Evolutionary conservation across 1,284 basidiomycete genomes (phyloP).

Genomic region (Austroboletus niveus): DNA sequence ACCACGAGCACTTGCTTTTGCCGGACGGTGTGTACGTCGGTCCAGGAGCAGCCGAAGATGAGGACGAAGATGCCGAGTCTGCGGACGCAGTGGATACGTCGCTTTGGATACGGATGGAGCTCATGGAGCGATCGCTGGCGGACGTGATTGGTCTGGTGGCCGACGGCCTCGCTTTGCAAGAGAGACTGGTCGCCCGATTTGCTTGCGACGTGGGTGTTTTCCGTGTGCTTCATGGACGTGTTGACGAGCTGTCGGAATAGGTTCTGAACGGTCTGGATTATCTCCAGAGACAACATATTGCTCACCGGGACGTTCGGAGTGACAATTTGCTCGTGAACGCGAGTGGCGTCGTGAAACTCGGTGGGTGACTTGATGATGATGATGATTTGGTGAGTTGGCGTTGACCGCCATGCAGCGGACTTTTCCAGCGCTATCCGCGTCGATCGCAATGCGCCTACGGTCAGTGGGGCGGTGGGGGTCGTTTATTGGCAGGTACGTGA

Average conservation of each 20-base stretch:
- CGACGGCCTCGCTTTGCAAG: constrained; percentile 59
- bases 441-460: constrained; percentile 44
- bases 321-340: constrained; percentile 73
- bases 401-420: constrained; percentile 51
- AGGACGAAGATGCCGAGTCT: constrained; percentile 30
- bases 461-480: constrained; percentile 62
- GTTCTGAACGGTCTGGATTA: constrained; percentile 61
- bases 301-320: constrained; percentile 76
- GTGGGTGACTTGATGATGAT: constrained; percentile 40
- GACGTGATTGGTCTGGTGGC: constrained; percentile 65
- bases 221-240: constrained; percentile 1
- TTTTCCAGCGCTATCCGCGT: constrained; percentile 72
- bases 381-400: constrained; percentile 1
- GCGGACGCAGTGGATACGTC: constrained; percentile 32
- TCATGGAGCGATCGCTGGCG: constrained; percentile 80
- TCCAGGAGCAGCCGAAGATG: constrained; percentile 39
- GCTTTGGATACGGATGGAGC: constrained; percentile 81
- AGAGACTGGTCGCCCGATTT: constrained; percentile 66
- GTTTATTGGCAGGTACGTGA: constrained; percentile 63
- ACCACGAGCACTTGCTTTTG: constrained; percentile 57
- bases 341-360: constrained; percentile 68
- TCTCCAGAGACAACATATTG: constrained; percentile 60
- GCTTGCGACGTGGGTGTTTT: constrained; percentile 62
- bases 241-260: constrained; percentile 35
- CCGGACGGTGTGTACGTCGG: constrained; percentile 72